Evolutionary conservation across 2,329 filamentous ascomycete genomes (phyloP), one percentile per base, ranked within the genome.

Genomic region (Lachnellula occidentalis): DNA sequence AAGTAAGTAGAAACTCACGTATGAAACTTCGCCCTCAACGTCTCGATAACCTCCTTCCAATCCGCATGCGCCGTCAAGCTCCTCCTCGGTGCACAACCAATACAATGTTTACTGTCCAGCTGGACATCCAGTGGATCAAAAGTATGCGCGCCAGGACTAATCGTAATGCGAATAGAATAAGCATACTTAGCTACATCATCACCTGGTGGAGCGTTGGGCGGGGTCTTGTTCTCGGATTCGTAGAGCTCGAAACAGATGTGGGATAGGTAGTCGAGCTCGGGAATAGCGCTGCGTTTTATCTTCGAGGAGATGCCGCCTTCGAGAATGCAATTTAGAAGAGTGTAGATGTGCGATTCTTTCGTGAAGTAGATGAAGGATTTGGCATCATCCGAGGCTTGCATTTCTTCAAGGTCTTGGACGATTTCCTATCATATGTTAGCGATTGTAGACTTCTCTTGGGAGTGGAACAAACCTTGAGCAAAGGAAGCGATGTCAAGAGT

Each of bases 311-410:
- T 89, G 31, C 94, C 95, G 57, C 95, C 94, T 71, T 99, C 94
- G 24, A 99, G 81, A 63, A 99, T 97, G 70, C 92, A 97, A 71
- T 99, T 99, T 55, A 99, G 82, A 5, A 99, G 80, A 5, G 94
- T 99, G 74, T 99, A 99, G 60, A 99, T 96, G 70, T 99, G 94
- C 0, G 90, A 96, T 73, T 99, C 94, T 72, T 99, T 99, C 60
- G 94, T 99, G 72, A 99, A 99, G 75, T 99, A 99, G 73, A 97
- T 90, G 76, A 97, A 97, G 1, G 88, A 92, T 69, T 96, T 96
- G 45, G 92, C 91, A 62, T 95, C 89, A 51, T 92, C 87, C 0
- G 90, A 95, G 3, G 94, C 92, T 72, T 99, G 94, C 72, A 97
- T 90, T 72, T 97, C 92, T 74, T 99, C 95, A 2, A 99, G 79